Evolutionary conservation across 176 grass and related monocot genomes (phyloP).

Genomic region (Tillandsia leiboldiana): DNA sequence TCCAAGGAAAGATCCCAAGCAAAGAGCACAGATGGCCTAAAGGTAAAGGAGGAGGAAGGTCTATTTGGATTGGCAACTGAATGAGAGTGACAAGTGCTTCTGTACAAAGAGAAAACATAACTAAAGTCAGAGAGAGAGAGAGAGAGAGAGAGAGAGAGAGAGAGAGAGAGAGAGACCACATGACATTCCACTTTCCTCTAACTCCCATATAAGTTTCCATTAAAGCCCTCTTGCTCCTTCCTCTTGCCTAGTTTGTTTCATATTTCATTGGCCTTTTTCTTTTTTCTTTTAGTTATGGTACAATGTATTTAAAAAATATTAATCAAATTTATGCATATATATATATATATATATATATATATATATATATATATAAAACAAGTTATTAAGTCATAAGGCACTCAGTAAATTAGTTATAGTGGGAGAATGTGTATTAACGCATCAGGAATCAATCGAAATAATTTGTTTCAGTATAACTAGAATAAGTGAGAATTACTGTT

Average conservation of each 20-base stretch:
- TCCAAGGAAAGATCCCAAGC: conserved; percentile 25
- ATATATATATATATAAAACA: too few species aligned
- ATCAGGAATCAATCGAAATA: too few species aligned
- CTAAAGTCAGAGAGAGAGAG: not conserved
- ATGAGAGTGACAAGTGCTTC: conserved; percentile 18
- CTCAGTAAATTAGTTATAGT: too few species aligned
- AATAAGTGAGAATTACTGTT: too few species aligned
- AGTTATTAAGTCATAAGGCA: too few species aligned
- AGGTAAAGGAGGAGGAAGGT: conserved; percentile 1
- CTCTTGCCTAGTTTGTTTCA: too few species aligned
- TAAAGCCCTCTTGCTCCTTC: conserved; percentile 6
- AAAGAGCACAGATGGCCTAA: conserved; percentile 16
- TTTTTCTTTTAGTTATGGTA: too few species aligned
- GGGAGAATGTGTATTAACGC: too few species aligned
- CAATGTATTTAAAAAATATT: too few species aligned
- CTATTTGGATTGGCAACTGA: conserved; percentile 10
- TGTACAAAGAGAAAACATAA: not conserved
- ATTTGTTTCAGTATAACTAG: too few species aligned
- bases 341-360: too few species aligned
- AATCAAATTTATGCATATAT: too few species aligned
- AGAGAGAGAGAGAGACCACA: not conserved
- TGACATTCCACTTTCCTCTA: conserved; percentile 16
- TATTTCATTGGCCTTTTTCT: not conserved
- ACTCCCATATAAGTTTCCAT: conserved; percentile 19
- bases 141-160: conserved; percentile 3